phyloP scores from a whole-genome alignment of 164 flowering plant species.

The Sedum album region DNA sequence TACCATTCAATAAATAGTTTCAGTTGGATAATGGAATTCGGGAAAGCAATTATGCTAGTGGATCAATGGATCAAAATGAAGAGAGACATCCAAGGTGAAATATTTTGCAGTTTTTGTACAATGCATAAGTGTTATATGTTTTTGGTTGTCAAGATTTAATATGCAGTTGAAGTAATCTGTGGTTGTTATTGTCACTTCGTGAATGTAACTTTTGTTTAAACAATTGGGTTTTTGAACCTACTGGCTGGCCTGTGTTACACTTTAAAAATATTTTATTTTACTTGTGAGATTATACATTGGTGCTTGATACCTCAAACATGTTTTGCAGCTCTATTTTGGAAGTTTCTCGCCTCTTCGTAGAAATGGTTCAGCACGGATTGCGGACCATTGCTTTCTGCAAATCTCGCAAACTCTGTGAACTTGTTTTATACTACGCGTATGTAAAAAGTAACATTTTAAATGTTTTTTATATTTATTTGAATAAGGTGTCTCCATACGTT shows the following conservation, averaged over 20 bases:
- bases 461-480: not conserved
- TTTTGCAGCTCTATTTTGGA: constrained; percentile 77
- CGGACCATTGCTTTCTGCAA: constrained; percentile 91
- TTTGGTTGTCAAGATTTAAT: constrained; percentile 18
- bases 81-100: constrained; percentile 3
- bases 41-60: not conserved
- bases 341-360: constrained; percentile 73
- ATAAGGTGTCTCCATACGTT: not conserved
- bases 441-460: constrained; percentile 15
- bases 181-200: not conserved
- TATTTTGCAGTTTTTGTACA: not conserved
- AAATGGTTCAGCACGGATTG: constrained; percentile 95
- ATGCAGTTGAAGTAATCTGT: constrained; percentile 50
- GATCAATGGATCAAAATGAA: constrained; percentile 4
- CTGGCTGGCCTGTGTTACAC: not conserved
- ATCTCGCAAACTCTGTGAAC: constrained; percentile 92
- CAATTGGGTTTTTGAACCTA: not conserved
- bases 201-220: not conserved
- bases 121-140: constrained; percentile 8
- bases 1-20: not conserved
- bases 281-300: not conserved
- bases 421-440: constrained; percentile 82
- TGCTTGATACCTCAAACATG: constrained; percentile 10
- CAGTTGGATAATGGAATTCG: not conserved
- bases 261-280: not conserved